Conservation (phyloP, 345 rosid genomes). For the Ceriops zippeliana region DNA sequence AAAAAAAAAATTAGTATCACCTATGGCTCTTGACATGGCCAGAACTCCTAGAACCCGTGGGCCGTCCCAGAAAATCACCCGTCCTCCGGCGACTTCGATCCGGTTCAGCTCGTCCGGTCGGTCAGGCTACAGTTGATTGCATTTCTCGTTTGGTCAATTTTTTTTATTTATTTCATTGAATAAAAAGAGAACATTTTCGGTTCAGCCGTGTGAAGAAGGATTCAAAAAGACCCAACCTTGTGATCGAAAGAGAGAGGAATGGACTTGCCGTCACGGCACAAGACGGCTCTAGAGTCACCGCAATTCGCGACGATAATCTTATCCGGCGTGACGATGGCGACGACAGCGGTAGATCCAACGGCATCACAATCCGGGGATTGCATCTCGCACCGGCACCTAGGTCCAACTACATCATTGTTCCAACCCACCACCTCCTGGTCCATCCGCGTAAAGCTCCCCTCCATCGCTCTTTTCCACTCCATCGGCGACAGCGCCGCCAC, state of each 20-base stretch:
- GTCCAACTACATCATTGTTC: slow-evolving; percentile 16
- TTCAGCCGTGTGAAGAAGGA: background rate
- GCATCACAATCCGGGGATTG: slow-evolving; percentile 68
- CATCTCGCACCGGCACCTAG: slow-evolving; percentile 63
- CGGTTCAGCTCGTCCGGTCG: slow-evolving; percentile 40
- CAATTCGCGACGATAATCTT: slow-evolving; percentile 47
- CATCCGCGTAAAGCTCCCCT: slow-evolving; percentile 63
- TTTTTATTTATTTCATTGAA: too few species aligned
- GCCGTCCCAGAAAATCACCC: slow-evolving; percentile 43
- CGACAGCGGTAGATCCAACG: slow-evolving; percentile 39
- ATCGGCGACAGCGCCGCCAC: background rate
- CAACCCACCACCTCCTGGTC: slow-evolving; percentile 46
- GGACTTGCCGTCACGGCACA: slow-evolving; percentile 45
- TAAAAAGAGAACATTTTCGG: background rate
- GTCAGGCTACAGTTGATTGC: slow-evolving; percentile 30
- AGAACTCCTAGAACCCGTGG: slow-evolving; percentile 43
- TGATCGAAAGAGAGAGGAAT: slow-evolving; percentile 33
- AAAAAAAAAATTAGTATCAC: slow-evolving; percentile 1
- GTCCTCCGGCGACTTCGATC: slow-evolving; percentile 41
- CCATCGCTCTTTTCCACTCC: slow-evolving; percentile 54
- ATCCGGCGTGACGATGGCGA: slow-evolving; percentile 33
- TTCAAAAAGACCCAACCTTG: slow-evolving; percentile 21
- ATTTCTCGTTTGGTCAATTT: too few species aligned
- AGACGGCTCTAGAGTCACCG: slow-evolving; percentile 56
- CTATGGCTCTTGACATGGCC: slow-evolving; percentile 46